These are phyloP conservation scores for Sergeia podlipaevii DNA, from an alignment of 208 protist genomes.

Conservation along the genomic window DNA sequence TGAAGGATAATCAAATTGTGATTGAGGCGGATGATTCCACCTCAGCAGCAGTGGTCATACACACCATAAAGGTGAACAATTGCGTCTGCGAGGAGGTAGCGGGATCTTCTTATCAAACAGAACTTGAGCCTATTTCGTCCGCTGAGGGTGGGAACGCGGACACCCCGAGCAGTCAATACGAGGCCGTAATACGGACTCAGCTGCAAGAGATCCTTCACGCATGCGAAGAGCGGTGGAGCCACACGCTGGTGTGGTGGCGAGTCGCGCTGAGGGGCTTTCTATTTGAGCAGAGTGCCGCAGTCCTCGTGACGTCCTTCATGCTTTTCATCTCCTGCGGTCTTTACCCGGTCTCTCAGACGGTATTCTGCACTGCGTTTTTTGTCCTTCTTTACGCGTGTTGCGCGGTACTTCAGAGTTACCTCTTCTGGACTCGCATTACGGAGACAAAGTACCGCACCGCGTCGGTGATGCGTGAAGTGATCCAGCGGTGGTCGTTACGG, in stretches of 20 bases:
- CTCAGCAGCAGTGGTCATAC: too few relatives aligned
- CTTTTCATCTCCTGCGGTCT: slow-evolving; percentile 59
- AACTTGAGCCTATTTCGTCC: too few relatives aligned
- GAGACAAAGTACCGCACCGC: slow-evolving; percentile 71
- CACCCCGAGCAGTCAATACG: slow-evolving; percentile 63
- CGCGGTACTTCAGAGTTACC: slow-evolving; percentile 55
- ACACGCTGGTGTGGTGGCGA: slow-evolving; percentile 30
- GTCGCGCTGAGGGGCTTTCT: slow-evolving; percentile 42
- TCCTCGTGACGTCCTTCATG: slow-evolving; percentile 60
- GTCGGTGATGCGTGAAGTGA: slow-evolving; percentile 53
- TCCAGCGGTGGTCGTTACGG: slow-evolving; percentile 48
- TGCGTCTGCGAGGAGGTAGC: too few relatives aligned
- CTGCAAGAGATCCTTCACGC: slow-evolving; percentile 47
- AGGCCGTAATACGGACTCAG: slow-evolving; percentile 51
- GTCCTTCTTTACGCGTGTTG: slow-evolving; percentile 55
- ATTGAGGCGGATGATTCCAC: too few relatives aligned
- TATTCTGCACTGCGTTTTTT: slow-evolving; percentile 62
- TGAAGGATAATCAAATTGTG: too few relatives aligned
- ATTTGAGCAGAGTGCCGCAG: slow-evolving; percentile 42
- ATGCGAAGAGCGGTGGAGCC: slow-evolving; percentile 28
- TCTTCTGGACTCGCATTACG: slow-evolving; percentile 72
- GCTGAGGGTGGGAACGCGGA: slow-evolving; percentile 22
- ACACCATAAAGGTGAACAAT: too few relatives aligned
- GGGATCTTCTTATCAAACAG: too few relatives aligned
- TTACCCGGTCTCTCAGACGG: slow-evolving; percentile 35